Conservation (phyloP, 208 protist genomes). For the Acanthamoeba royreba region DNA sequence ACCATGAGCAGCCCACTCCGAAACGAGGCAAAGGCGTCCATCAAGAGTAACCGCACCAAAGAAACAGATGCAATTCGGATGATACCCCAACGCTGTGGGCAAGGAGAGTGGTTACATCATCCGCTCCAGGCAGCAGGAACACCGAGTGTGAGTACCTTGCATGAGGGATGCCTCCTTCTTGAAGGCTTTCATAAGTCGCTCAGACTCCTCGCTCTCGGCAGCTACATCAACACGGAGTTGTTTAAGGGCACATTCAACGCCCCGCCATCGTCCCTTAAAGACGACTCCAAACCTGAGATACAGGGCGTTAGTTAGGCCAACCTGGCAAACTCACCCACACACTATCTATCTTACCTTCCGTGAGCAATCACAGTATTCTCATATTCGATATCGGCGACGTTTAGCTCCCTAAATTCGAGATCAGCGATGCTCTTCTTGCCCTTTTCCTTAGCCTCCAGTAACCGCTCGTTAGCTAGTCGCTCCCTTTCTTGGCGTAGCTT, state of each 20-base stretch:
- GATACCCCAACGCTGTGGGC: background rate
- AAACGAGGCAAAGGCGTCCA: background rate
- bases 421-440: constrained; percentile 1
- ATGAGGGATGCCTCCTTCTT: constrained; percentile 2
- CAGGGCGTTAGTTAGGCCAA: no score
- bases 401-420: background rate
- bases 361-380: background rate
- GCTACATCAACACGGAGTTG: background rate
- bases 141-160: background rate
- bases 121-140: no score
- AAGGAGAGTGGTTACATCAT: background rate
- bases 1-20: background rate
- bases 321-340: no score
- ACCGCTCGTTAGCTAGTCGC: background rate
- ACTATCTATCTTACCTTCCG: background rate
- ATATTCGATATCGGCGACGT: background rate
- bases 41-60: background rate
- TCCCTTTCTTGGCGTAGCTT: background rate
- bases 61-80: constrained; percentile 35
- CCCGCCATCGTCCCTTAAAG: background rate
- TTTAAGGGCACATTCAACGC: constrained; percentile 17
- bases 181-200: background rate
- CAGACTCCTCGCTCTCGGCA: background rate
- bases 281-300: background rate
- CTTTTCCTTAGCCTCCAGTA: background rate